phyloP scores from a whole-genome alignment of 2,329 filamentous ascomycete species.

The Cladophialophora carrionii region DNA sequence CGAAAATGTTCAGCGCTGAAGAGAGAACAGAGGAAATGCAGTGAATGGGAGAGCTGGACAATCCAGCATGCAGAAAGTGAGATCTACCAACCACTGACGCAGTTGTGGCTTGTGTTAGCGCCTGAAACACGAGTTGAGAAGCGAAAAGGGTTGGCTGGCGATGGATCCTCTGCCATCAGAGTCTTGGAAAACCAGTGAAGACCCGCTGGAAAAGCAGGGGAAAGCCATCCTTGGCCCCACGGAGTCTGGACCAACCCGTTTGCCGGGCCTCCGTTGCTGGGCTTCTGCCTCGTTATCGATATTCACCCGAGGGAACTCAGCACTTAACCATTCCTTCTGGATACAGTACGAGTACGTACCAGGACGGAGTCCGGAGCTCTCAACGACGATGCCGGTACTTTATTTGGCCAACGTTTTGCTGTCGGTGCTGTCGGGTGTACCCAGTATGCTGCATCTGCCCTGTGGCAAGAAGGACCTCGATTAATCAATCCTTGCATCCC shows the following conservation, averaged over 20 bases:
- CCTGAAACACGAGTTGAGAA: slow-evolving; percentile 8
- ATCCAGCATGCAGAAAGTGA: slow-evolving; percentile 6
- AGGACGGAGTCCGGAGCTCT: background rate
- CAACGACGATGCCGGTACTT: background rate
- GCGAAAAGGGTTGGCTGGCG: slow-evolving; percentile 26
- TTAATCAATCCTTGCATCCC: background rate
- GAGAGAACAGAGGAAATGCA: background rate
- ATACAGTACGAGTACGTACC: too few relatives aligned
- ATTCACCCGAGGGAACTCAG: slow-evolving; percentile 21
- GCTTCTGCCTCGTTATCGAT: slow-evolving; percentile 29
- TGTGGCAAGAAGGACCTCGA: too few relatives aligned
- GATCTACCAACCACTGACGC: slow-evolving; percentile 32
- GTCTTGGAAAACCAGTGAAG: slow-evolving; percentile 6
- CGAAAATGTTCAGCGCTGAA: background rate
- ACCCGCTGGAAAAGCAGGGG: slow-evolving; percentile 14
- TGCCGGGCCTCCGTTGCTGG: slow-evolving; percentile 23
- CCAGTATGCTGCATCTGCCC: background rate
- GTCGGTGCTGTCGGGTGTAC: background rate
- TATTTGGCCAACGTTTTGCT: background rate
- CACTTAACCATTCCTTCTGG: slow-evolving; percentile 17
- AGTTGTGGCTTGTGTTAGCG: slow-evolving; percentile 33
- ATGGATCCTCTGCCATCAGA: background rate
- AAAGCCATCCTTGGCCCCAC: slow-evolving; percentile 4
- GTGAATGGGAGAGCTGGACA: slow-evolving; percentile 13
- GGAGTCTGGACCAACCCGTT: slow-evolving; percentile 12